A percentile compares a stretch with the other conserved stretches of the same genome.
Evolutionary conservation across 768 basidiomycete species (phyloP).

Genomic region (Porphyrellus cyaneotinctus): DNA sequence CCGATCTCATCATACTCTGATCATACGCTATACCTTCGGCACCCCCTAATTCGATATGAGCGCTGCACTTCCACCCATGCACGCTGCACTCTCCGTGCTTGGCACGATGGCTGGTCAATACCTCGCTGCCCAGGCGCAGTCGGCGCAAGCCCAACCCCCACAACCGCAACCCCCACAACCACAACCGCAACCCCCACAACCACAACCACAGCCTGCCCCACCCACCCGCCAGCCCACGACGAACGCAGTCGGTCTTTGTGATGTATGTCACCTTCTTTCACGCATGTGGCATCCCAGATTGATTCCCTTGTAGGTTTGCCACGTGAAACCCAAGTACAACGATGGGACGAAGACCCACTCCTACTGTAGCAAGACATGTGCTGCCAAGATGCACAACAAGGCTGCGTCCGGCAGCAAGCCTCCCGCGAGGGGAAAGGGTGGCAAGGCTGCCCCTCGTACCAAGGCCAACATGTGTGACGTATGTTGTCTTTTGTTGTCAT

Average conservation of each 20-base stretch:
- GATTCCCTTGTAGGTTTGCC: slow-evolving; percentile 43
- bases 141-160: slow-evolving; percentile 22
- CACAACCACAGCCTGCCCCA: slow-evolving; percentile 11
- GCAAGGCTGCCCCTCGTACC: slow-evolving; percentile 23
- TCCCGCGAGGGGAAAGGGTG: slow-evolving; percentile 25
- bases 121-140: slow-evolving; percentile 30
- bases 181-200: slow-evolving; percentile 24
- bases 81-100: slow-evolving; percentile 34
- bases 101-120: slow-evolving; percentile 36
- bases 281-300: slow-evolving; percentile 1
- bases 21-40: slow-evolving; percentile 5
- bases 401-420: slow-evolving; percentile 23
- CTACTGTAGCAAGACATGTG: slow-evolving; percentile 57
- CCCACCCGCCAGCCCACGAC: slow-evolving; percentile 19
- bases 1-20: slow-evolving; percentile 3
- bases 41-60: slow-evolving; percentile 22
- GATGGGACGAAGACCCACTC: slow-evolving; percentile 55
- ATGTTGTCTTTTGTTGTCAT: slow-evolving; percentile 20
- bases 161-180: slow-evolving; percentile 21
- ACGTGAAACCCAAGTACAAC: slow-evolving; percentile 50
- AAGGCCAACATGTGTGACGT: slow-evolving; percentile 49
- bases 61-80: slow-evolving; percentile 32
- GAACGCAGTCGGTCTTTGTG: slow-evolving; percentile 41
- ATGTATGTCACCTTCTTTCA: slow-evolving; percentile 36
- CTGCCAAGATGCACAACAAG: slow-evolving; percentile 41